These are phyloP conservation scores for Globisporangium iwayamae DNA, from an alignment of 352 stramenopile species.

Conservation along the genomic window DNA sequence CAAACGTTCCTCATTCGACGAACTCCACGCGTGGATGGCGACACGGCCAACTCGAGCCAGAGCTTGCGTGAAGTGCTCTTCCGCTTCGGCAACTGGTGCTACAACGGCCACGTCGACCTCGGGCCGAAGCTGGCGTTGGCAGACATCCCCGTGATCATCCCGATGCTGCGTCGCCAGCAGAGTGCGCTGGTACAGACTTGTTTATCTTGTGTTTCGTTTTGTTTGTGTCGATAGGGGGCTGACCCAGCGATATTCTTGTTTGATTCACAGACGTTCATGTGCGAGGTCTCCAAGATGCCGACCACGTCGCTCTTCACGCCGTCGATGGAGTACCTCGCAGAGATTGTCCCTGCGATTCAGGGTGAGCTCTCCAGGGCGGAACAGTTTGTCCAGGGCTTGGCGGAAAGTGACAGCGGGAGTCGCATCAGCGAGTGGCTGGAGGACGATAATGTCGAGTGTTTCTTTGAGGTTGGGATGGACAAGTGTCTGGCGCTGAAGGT, in stretches of 20 bases:
- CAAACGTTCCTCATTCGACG: constrained; percentile 84
- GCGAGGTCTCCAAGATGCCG: constrained; percentile 88
- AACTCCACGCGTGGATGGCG: constrained; percentile 35
- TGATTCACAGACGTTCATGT: constrained; percentile 81
- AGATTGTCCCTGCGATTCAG: constrained; percentile 82
- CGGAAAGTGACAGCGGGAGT: constrained; percentile 35
- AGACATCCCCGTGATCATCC: constrained; percentile 93
- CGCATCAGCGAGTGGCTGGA: constrained; percentile 86
- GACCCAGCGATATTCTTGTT: not conserved
- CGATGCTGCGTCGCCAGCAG: constrained; percentile 91
- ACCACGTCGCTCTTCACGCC: constrained; percentile 86
- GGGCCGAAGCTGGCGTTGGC: constrained; percentile 83
- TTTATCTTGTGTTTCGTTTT: not conserved
- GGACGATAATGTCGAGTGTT: constrained; percentile 85
- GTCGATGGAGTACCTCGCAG: constrained; percentile 85
- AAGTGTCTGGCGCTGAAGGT: constrained; percentile 66
- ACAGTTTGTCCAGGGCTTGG: constrained; percentile 71
- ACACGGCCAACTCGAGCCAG: constrained; percentile 8
- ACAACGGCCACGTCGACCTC: constrained; percentile 91
- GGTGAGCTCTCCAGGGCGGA: constrained; percentile 82
- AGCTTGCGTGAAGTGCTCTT: constrained; percentile 92
- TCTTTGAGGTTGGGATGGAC: constrained; percentile 90
- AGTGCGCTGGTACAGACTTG: constrained; percentile 69
- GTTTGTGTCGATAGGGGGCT: not conserved
- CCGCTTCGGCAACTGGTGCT: constrained; percentile 95